These are phyloP conservation scores for Hemileccinum rubropunctum DNA, from an alignment of 768 basidiomycete species.

Conservation along the genomic window DNA sequence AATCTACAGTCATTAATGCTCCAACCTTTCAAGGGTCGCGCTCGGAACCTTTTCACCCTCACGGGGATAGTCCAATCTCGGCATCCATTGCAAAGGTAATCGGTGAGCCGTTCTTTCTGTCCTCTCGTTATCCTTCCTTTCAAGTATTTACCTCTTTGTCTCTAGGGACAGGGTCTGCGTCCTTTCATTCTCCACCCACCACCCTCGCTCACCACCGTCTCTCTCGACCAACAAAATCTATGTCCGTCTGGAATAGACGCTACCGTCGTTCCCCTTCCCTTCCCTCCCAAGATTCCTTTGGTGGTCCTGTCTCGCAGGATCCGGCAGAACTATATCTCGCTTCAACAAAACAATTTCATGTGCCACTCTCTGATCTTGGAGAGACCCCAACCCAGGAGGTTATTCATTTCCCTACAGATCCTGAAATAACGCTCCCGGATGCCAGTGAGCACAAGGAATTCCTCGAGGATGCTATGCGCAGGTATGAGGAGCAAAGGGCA, in stretches of 20 bases:
- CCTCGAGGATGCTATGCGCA: slow-evolving; percentile 22
- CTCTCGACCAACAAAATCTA: slow-evolving; percentile 18
- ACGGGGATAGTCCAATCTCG: slow-evolving; percentile 24
- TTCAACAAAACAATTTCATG: slow-evolving; percentile 46
- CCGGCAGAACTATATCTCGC: slow-evolving; percentile 46
- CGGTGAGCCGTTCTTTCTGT: slow-evolving; percentile 28
- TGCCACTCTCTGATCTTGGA: slow-evolving; percentile 58
- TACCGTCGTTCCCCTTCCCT: slow-evolving; percentile 35
- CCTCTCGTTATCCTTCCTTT: slow-evolving; percentile 20
- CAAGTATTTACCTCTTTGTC: slow-evolving; percentile 26
- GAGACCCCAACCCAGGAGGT: slow-evolving; percentile 29
- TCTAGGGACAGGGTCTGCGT: slow-evolving; percentile 31
- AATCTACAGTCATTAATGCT: slow-evolving; percentile 1
- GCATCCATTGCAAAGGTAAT: slow-evolving; percentile 29
- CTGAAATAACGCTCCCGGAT: slow-evolving; percentile 49
- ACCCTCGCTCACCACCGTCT: slow-evolving; percentile 9
- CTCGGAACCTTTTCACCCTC: slow-evolving; percentile 25
- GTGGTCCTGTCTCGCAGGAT: slow-evolving; percentile 47
- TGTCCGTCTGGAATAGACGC: slow-evolving; percentile 21
- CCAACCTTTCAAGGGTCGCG: slow-evolving; percentile 22
- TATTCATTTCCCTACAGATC: slow-evolving; percentile 35
- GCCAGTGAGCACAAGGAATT: slow-evolving; percentile 35
- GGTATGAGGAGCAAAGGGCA: slow-evolving; percentile 25
- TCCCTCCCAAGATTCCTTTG: slow-evolving; percentile 64
- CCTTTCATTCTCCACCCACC: slow-evolving; percentile 34